These are phyloP conservation scores for Oenanthe sinensis DNA, from an alignment of 129 eudicot species.

Conservation along the genomic window DNA sequence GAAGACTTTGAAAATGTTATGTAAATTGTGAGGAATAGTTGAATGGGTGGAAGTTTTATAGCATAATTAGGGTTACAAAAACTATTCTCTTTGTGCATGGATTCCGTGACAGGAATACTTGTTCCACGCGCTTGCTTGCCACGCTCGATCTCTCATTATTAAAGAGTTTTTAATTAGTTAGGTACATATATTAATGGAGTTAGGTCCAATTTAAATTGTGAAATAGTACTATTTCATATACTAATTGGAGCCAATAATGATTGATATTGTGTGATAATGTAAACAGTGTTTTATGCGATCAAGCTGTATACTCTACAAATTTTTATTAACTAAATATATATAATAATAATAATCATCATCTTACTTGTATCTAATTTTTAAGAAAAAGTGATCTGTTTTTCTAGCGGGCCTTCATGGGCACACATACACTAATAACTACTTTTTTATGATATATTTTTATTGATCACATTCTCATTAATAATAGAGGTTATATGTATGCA, in stretches of 20 bases:
- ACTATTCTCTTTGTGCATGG: conserved; percentile 5
- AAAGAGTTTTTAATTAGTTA: not conserved
- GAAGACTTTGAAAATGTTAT: not conserved
- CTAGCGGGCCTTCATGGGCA: too few species aligned
- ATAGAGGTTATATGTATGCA: too few species aligned
- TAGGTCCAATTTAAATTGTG: not conserved
- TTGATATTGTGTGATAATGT: not conserved
- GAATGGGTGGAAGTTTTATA: conserved; percentile 7
- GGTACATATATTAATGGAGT: not conserved
- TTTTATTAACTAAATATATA: too few species aligned
- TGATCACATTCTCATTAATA: too few species aligned
- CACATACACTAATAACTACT: too few species aligned
- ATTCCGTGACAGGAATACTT: not conserved
- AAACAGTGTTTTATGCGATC: too few species aligned
- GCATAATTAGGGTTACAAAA: conserved; percentile 7
- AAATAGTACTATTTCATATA: too few species aligned
- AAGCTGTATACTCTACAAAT: not conserved
- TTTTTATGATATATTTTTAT: too few species aligned
- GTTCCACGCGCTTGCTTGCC: not conserved
- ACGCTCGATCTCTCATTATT: not conserved
- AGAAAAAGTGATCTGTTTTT: too few species aligned
- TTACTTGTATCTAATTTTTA: too few species aligned
- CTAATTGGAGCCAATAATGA: too few species aligned
- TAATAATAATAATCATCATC: too few species aligned
- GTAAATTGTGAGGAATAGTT: conserved; percentile 1